Evolutionary conservation across 768 basidiomycete genomes (phyloP), one percentile per base, ranked within the genome.

Genomic region (Plicaturopsis crispa): DNA sequence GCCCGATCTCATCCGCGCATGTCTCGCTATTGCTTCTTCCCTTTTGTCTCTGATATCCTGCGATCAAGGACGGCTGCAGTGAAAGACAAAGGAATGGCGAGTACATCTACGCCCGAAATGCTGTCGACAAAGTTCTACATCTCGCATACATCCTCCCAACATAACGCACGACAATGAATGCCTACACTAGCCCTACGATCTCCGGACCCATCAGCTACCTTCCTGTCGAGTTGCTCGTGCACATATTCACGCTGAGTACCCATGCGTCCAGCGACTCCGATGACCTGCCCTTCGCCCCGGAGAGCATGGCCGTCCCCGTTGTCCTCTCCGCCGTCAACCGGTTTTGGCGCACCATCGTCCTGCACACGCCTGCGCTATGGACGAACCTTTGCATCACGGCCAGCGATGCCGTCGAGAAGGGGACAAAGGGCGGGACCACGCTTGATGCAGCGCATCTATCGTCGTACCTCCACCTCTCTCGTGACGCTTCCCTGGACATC

Each of bases 191-290:
- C n/a, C n/a, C n/a, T n/a, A n/a, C n/a, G n/a, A n/a, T n/a, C n/a
- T n/a, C n/a, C n/a, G n/a, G n/a, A n/a, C 61, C 66, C 3, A 65
- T 75, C 38, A 48, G 60, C 46, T 53, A 44, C 17, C 67, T 80
- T 18, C 78, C 79, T 6, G 65, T 70, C 23, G 77, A 80, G 55
- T 63, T 78, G 5, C 62, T 80, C 20, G 68, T 76, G 0, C 65
- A 72, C 36, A 70, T 81, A 41, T 78, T 81, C 48, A 45, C 55
- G 11, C 59, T 79, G 34, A 67, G 61, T n/a, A 62, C 63, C 2
- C 66, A 69, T 40, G 48, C 55, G 23, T 31, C 46, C 8, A 43
- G 42, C 22, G 52, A 52, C 5, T 47, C 50, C 12, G 39, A 48
- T 7, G 19, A 48, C n/a, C 32, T 46, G 10, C 44, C 60, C 4